phyloP scores from a whole-genome alignment of 495 filamentous ascomycete genomes.

The Lasiosphaeria ovina region DNA sequence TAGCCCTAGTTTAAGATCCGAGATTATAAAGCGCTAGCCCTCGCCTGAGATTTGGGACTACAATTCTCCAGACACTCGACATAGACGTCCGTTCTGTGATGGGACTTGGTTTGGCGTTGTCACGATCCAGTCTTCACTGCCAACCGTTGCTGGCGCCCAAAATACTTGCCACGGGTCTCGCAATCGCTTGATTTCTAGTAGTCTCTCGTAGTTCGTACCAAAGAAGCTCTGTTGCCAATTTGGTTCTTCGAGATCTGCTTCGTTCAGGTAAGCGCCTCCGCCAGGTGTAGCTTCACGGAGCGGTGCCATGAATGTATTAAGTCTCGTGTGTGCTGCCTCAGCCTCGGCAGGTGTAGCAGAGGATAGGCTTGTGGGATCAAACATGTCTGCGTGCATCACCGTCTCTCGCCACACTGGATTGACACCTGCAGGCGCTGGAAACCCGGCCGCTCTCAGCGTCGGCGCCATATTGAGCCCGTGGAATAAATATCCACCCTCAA shows the following conservation, averaged over 20 bases:
- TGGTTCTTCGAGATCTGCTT: slow-evolving; percentile 55
- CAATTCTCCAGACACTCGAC: slow-evolving; percentile 4
- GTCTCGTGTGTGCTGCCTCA: slow-evolving; percentile 18
- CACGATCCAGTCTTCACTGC: slow-evolving; percentile 50
- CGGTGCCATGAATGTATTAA: slow-evolving; percentile 28
- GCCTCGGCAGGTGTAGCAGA: slow-evolving; percentile 24
- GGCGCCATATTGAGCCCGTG: slow-evolving; percentile 47
- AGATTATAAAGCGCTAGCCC: no score
- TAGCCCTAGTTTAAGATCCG: no score
- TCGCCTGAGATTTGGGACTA: no score
- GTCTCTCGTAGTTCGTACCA: slow-evolving; percentile 47
- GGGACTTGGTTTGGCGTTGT: slow-evolving; percentile 17
- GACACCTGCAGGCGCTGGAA: slow-evolving; percentile 34
- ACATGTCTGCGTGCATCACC: slow-evolving; percentile 54
- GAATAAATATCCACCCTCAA: slow-evolving; percentile 42
- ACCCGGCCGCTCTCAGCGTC: slow-evolving; percentile 31
- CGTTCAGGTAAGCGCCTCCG: slow-evolving; percentile 46
- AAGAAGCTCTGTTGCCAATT: slow-evolving; percentile 59
- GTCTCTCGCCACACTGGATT: slow-evolving; percentile 56
- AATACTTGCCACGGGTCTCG: slow-evolving; percentile 54
- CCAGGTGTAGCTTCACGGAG: slow-evolving; percentile 34
- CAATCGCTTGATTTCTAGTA: slow-evolving; percentile 49
- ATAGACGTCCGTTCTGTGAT: slow-evolving; percentile 37
- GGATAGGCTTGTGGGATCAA: slow-evolving; percentile 24
- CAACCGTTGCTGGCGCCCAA: slow-evolving; percentile 52